These are phyloP conservation scores for Fraxinus cuspidata DNA, from an alignment of 257 asterid genomes.

Conservation along the genomic window DNA sequence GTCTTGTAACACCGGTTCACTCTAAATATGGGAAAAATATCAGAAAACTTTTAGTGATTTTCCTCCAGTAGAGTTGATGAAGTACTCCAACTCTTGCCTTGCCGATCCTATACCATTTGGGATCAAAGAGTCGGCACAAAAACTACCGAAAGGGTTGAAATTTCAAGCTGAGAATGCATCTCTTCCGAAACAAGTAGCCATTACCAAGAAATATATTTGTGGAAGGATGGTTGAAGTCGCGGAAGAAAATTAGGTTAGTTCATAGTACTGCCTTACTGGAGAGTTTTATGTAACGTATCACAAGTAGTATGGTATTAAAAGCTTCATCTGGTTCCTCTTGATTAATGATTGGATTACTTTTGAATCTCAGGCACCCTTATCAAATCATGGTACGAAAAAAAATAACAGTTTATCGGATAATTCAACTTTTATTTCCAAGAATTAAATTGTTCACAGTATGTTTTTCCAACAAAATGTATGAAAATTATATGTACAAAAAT, in stretches of 20 bases:
- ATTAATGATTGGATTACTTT: no score
- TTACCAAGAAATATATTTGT: constrained; percentile 42
- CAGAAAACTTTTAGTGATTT: constrained; percentile 29
- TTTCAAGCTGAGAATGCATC: constrained; percentile 12
- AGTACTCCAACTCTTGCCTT: constrained; percentile 14
- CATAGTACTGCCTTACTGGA: neutral
- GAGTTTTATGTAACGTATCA: neutral
- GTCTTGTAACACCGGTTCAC: constrained; percentile 22
- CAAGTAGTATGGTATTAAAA: neutral
- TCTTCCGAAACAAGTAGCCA: neutral
- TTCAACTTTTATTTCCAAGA: neutral
- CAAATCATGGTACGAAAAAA: no score
- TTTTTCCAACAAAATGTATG: no score
- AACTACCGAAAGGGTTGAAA: constrained; percentile 14
- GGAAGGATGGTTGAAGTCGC: constrained; percentile 47
- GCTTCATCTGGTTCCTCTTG: neutral
- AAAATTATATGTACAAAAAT: no score
- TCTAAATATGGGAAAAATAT: constrained; percentile 30
- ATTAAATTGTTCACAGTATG: neutral
- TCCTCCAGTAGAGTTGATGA: constrained; percentile 25
- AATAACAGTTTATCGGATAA: no score
- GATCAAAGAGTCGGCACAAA: constrained; percentile 1
- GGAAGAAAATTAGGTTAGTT: constrained; percentile 29
- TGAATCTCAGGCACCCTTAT: no score
- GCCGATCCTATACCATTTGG: constrained; percentile 27